Base-by-base conservation (phyloP, 805 yeast genomes). In the Candida silvicultrix region DNA sequence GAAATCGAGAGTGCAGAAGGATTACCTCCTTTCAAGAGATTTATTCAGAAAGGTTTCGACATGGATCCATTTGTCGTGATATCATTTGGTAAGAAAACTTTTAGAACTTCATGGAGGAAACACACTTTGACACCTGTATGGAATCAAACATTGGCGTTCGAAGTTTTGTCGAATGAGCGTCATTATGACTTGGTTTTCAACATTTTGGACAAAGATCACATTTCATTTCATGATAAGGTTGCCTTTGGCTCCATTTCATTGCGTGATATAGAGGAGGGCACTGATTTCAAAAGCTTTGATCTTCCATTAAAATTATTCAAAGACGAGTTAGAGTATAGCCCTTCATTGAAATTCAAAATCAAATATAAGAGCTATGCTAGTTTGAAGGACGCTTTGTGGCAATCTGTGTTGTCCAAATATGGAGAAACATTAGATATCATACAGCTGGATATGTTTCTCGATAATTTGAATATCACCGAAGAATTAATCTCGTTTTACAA, bases 31-130 rank as follows among this genome's bases (percentile, higher is more conserved):
- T 72, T 83, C 45, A 74, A 75, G 37, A 83, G 84, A 52, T 63
- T 59, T 42, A 67, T 86, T 15, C 70, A 89, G 10, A 78, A 88
- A 20, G 83, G 90, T 1, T 92, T 85, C 59, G 96, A 89, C 63
- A 88, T 94, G 95, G 99, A 94, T 60, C 98, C 98, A 2, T 94
- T 92, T 66, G 92, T 92, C 3, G 89, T 92, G 18, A 83, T 89
- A 1, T 82, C 96, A 0, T 89, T 92, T 63, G 97, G 97, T 10
- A 83, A 85, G 56, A 84, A 84, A 53, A 89, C 92, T 0, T 92
- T 79, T 63, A 77, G 95, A 53, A 89, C 97, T 0, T 81, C 89
- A 11, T 84, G 89, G 81, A 76, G 82, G 53, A 76, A 86, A 20
- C 97, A 92, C 62, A 83, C 88, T 1, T 64, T 88, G 43, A 82